Conservation (phyloP, 1,284 basidiomycete species). For the Microstroma glucosiphilum region DNA sequence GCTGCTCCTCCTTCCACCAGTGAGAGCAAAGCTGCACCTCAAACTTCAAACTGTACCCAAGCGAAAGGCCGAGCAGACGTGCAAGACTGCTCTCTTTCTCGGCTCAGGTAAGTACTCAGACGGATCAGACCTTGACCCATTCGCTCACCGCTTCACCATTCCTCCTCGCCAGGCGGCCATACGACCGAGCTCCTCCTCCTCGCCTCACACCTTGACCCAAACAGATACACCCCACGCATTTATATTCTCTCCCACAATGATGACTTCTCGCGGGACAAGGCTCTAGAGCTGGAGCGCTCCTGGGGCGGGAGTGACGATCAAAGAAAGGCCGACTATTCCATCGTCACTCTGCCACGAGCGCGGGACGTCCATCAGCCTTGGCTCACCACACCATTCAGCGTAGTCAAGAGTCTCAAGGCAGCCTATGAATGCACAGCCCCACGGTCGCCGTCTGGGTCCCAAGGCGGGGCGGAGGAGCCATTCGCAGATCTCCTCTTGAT, state of each 20-base stretch:
- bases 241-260: constrained; percentile 84
- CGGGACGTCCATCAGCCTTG: constrained; percentile 54
- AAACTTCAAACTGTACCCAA: background rate
- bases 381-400: constrained; percentile 29
- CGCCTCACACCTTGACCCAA: constrained; percentile 68
- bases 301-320: background rate
- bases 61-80: background rate
- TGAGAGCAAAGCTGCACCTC: background rate
- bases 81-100: background rate
- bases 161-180: constrained; percentile 70
- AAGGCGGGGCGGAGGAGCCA: background rate
- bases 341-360: constrained; percentile 74
- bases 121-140: too few species aligned
- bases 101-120: constrained; percentile 1
- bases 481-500: constrained; percentile 71
- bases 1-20: background rate
- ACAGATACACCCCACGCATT: constrained; percentile 67
- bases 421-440: constrained; percentile 16
- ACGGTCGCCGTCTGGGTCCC: background rate
- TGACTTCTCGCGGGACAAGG: constrained; percentile 68
- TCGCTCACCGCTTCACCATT: background rate
- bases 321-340: constrained; percentile 18
- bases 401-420: constrained; percentile 22
- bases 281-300: constrained; percentile 60
- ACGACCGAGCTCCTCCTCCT: constrained; percentile 80